Base-by-base conservation (phyloP, 108 stramenopile species). In the Pseudonitzschia multistriata region DNA sequence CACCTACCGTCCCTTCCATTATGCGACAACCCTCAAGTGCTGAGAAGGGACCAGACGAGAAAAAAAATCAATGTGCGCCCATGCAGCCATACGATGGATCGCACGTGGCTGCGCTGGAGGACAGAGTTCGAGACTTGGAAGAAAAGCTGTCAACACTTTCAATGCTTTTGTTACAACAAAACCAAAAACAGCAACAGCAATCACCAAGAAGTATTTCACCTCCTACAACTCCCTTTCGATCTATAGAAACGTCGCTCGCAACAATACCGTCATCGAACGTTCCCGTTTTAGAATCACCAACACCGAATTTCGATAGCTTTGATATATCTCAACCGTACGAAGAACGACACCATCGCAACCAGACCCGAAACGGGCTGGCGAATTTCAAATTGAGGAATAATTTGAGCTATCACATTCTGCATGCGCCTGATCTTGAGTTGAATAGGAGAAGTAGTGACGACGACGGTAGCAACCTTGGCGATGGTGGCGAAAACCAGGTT, bases 91-190 rank as follows among this genome's bases (percentile, higher is more conserved):
- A 64, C 42, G n/a, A 39, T 31, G 15, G 15, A 33, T 35, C 33
- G 11, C 34, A 59, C 13, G 33, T 30, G 29, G 34, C 61, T 35
- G 73, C 62, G 1, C 53, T 84, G 61, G 83, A 84, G 66, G 77
- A 80, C 47, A 73, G 83, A 40, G 78, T 85, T 10, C 60, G 64
- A 39, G 78, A 85, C 57, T 63, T 85, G 29, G 84, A 85, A 69
- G 63, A 66, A 24, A 81, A 85, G 66, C 28, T 85, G 40, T 70
- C 80, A 3, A 79, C 72, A 19, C 60, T 85, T 0, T 74, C 77
- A 21, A 53, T 68, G 36, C 33, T 85, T 33, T 64, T 85, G n/a
- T 65, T 71, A 55, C 68, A 49, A 71, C 57, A 47, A 25, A 35
- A 33, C 36, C 37, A 37, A 0, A 21, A 28, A 1, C 25, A 66